A percentile compares a stretch with the other conserved stretches of the same genome.
Conservation (phyloP, 371 early-diverging fungal genomes). For the Smittium culicis region DNA sequence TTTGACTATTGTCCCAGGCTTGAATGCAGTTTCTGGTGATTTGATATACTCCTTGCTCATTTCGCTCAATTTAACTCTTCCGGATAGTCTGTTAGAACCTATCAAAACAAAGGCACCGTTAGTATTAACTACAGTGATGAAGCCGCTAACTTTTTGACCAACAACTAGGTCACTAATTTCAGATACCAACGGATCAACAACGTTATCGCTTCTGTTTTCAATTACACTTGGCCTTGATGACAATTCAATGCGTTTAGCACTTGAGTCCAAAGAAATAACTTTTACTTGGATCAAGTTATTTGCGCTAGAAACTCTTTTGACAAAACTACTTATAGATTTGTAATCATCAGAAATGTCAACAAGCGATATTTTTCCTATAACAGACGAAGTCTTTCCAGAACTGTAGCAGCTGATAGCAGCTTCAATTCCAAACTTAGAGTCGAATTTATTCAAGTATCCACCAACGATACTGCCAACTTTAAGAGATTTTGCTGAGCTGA, state of each 20-base stretch:
- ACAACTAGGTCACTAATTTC: conserved; percentile 16
- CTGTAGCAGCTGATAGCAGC: not conserved
- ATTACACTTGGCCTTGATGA: conserved; percentile 44
- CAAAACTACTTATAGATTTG: conserved; percentile 27
- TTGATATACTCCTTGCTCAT: conserved; percentile 73
- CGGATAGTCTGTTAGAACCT: conserved; percentile 44
- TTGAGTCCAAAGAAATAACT: conserved; percentile 37
- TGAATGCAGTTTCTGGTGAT: conserved; percentile 58
- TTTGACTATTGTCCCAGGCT: conserved; percentile 57
- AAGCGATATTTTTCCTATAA: conserved; percentile 44
- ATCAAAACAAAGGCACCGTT: conserved; percentile 59
- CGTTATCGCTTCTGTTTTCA: conserved; percentile 2
- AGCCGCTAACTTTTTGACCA: conserved; percentile 49
- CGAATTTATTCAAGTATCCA: not conserved
- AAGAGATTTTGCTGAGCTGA: not conserved
- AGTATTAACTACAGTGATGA: conserved; percentile 51
- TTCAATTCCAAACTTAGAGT: not conserved
- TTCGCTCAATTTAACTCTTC: conserved; percentile 71
- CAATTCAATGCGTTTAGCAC: conserved; percentile 41
- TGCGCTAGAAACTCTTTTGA: conserved; percentile 32
- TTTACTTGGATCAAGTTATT: conserved; percentile 37
- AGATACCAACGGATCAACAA: conserved; percentile 23
- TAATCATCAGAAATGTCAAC: conserved; percentile 47
- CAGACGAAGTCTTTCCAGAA: not conserved
- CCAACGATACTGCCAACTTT: not conserved